Percentiles rank a stretch among this genome's conserved stretches.
Conservation (phyloP, 2,329 filamentous ascomycete species). For the Curvularia eragrostidis region DNA sequence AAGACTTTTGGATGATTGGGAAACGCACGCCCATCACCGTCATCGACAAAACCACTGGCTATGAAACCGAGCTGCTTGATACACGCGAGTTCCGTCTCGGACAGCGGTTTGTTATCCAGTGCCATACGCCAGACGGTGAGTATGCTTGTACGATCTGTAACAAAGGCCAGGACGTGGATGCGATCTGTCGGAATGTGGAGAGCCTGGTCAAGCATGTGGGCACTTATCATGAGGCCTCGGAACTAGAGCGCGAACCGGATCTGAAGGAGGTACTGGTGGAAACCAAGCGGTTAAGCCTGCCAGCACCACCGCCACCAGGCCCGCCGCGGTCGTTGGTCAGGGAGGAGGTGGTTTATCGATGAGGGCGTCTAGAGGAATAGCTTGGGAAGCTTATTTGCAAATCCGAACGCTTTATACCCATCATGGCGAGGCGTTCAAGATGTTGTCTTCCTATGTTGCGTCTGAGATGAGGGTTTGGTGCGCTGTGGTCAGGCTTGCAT, state of each 20-base stretch:
- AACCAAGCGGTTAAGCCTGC: slow-evolving; percentile 27
- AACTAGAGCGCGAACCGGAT: slow-evolving; percentile 44
- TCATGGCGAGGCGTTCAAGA: slow-evolving; percentile 1
- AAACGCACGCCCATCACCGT: slow-evolving; percentile 42
- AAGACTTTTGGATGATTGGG: slow-evolving; percentile 50
- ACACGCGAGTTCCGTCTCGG: slow-evolving; percentile 47
- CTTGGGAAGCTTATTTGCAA: neutral
- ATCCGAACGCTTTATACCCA: neutral
- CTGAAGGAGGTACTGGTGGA: slow-evolving; percentile 37
- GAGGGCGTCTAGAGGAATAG: neutral
- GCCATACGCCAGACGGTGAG: slow-evolving; percentile 46
- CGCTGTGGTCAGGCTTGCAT: neutral
- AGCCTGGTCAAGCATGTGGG: slow-evolving; percentile 48
- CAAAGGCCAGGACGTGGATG: slow-evolving; percentile 43
- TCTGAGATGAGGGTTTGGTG: neutral
- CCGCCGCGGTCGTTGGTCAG: slow-evolving; percentile 20
- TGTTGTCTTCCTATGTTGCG: neutral
- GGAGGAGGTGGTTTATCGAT: slow-evolving; percentile 30
- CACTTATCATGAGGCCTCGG: slow-evolving; percentile 40
- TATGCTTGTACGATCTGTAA: slow-evolving; percentile 49
- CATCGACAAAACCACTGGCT: slow-evolving; percentile 27
- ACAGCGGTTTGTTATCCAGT: slow-evolving; percentile 49
- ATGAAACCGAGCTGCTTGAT: slow-evolving; percentile 43
- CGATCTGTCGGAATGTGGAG: slow-evolving; percentile 45
- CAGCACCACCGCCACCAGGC: slow-evolving; percentile 25